Percentiles rank a stretch among this genome's conserved stretches.
Conservation (phyloP, 73 alveolate species). For the Tetrahymena borealis region DNA sequence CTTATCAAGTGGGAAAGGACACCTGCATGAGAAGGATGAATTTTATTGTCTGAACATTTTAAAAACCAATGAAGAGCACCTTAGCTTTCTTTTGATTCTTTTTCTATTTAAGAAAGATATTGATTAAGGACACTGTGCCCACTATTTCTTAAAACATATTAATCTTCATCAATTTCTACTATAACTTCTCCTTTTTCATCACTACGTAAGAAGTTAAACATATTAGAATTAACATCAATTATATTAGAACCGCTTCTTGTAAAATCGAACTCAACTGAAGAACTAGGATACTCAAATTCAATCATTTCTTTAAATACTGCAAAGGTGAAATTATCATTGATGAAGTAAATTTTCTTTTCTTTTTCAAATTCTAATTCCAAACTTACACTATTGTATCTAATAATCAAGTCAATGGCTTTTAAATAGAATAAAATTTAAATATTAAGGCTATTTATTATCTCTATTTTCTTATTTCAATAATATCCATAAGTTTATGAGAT, state of each 20-base stretch:
- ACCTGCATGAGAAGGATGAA: neutral
- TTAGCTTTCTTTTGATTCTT: neutral
- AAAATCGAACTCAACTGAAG: neutral
- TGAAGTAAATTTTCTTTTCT: neutral
- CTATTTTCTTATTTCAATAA: too few relatives aligned
- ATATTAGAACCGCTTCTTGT: neutral
- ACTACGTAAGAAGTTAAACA: neutral
- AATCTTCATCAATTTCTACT: neutral
- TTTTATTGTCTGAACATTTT: neutral
- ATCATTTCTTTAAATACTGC: neutral
- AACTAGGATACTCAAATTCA: neutral
- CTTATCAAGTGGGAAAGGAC: neutral
- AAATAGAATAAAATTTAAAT: neutral
- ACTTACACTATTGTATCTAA: neutral
- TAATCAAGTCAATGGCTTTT: neutral
- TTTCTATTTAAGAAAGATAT: neutral
- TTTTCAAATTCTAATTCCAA: neutral
- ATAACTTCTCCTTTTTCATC: neutral
- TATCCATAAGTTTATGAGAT: too few relatives aligned
- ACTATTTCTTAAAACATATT: neutral
- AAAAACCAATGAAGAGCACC: constrained; percentile 1
- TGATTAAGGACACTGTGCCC: neutral
- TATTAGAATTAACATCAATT: neutral
- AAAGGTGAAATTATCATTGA: neutral
- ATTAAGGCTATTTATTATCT: too few relatives aligned